phyloP scores from a whole-genome alignment of 257 asterid species.

The Cordia subcordata region DNA sequence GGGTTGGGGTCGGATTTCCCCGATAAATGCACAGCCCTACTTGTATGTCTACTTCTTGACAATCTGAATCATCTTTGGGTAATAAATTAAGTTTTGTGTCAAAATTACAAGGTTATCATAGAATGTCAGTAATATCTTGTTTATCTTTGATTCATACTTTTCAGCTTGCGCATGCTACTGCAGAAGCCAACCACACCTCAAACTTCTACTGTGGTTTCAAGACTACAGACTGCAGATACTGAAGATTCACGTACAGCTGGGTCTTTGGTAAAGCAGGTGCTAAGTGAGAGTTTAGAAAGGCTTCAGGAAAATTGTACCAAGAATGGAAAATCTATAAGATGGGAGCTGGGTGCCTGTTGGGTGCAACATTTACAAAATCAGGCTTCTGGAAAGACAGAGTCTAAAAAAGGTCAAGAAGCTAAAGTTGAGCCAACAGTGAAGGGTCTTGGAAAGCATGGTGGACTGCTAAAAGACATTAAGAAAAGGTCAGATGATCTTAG shows the following conservation, averaged over 20 bases:
- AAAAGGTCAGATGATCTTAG: constrained; percentile 52
- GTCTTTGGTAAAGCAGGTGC: constrained; percentile 55
- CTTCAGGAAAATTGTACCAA: constrained; percentile 45
- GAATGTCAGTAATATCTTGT: too few species aligned
- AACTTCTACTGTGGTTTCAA: constrained; percentile 44
- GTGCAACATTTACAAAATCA: constrained; percentile 74
- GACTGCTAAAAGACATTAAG: constrained; percentile 67
- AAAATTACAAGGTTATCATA: too few species aligned
- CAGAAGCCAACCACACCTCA: constrained; percentile 56
- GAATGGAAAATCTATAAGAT: constrained; percentile 48
- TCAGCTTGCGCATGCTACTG: constrained; percentile 76
- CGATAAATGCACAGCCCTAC: too few species aligned
- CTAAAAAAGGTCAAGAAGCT: constrained; percentile 46
- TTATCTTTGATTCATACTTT: constrained; percentile 5
- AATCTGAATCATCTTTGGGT: too few species aligned
- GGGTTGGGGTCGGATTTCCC: too few species aligned
- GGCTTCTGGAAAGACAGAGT: constrained; percentile 48
- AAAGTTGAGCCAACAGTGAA: constrained; percentile 63
- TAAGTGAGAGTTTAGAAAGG: constrained; percentile 48
- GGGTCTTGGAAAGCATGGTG: constrained; percentile 79
- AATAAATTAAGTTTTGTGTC: too few species aligned
- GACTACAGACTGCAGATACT: constrained; percentile 38
- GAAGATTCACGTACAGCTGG: constrained; percentile 41
- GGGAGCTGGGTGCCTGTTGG: constrained; percentile 93
- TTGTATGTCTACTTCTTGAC: too few species aligned